Base-by-base conservation (phyloP, 768 basidiomycete genomes). In the Pholiota conissans region DNA sequence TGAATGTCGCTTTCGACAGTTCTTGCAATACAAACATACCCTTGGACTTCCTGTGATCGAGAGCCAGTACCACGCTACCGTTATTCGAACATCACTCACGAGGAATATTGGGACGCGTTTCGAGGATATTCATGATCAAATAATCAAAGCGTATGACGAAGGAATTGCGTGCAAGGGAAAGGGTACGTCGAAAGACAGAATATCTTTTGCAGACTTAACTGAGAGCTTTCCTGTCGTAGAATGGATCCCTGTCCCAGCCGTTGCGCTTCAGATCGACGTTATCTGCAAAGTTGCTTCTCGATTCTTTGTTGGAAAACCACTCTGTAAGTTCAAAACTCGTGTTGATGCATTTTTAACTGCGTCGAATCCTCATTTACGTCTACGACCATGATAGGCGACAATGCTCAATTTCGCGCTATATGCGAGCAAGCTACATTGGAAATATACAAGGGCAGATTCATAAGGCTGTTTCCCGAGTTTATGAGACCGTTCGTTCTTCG, bases 11-110 rank as follows among this genome's bases (percentile, higher is more conserved):
- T 30, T 18, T 16, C 20, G 26, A 28, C 51, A 75, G 72, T 40
- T 56, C 14, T 47, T 76, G 35, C 74, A 76, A 59, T 57, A 57
- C 65, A 71, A 57, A 51, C 71, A 73, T 42, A 78, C 75, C 0
- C 49, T 79, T 11, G 71, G 73, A n/a, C 40, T 52, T 3, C 63
- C 67, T 16, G 42, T 67, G 18, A 34, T 61, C 30, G 29, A 65
- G 8, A 68, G 73, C 40, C 68, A 64, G 2, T 74, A 71, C 49
- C 75, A 77, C 35, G 46, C 71, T 9, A 52, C 65, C 3, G 66
- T 74, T 6, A 65, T 79, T 24, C 70, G 68, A 3, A 63, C 66
- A 0, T 60, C 65, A 14, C 59, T 78, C 32, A 76, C 76, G 6
- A 67, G 79, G 8, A 69, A 62, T 52, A 61, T 71, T 48, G 51